Conservation (phyloP, 2,329 filamentous ascomycete species). For the Raffaelea deltoideospora region DNA sequence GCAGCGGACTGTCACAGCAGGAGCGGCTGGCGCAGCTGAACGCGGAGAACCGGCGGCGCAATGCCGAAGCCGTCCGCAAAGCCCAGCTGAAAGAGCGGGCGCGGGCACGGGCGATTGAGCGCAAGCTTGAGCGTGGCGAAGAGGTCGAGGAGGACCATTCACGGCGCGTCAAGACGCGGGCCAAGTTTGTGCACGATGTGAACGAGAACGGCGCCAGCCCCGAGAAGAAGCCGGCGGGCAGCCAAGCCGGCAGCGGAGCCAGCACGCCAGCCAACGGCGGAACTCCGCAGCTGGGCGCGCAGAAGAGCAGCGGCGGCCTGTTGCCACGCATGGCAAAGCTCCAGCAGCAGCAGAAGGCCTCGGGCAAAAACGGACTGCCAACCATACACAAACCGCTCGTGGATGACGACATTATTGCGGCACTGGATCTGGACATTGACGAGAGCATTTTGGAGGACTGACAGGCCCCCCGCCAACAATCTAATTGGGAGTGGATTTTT, state of each 20-base stretch:
- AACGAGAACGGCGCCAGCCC: slow-evolving; percentile 33
- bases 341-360: slow-evolving; percentile 30
- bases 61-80: slow-evolving; percentile 79
- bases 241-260: slow-evolving; percentile 21
- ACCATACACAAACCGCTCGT: slow-evolving; percentile 66
- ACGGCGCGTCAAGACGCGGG: slow-evolving; percentile 48
- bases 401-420: slow-evolving; percentile 86
- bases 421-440: slow-evolving; percentile 81
- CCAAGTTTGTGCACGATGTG: slow-evolving; percentile 53
- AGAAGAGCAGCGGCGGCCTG: slow-evolving; percentile 22
- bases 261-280: slow-evolving; percentile 33
- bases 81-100: slow-evolving; percentile 73
- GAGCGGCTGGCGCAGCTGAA: slow-evolving; percentile 77
- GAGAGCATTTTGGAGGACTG: slow-evolving; percentile 47
- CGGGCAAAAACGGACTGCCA: slow-evolving; percentile 43
- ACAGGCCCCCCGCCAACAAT: neutral
- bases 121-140: slow-evolving; percentile 48
- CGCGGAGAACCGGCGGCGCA: slow-evolving; percentile 65
- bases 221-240: slow-evolving; percentile 28
- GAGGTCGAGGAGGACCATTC: slow-evolving; percentile 41
- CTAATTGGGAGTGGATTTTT: too few species aligned
- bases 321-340: slow-evolving; percentile 39
- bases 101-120: slow-evolving; percentile 42
- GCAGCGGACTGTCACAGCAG: slow-evolving; percentile 42
- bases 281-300: slow-evolving; percentile 32